phyloP scores from a whole-genome alignment of 805 yeast genomes.

The Spathaspora hagerdaliae region DNA sequence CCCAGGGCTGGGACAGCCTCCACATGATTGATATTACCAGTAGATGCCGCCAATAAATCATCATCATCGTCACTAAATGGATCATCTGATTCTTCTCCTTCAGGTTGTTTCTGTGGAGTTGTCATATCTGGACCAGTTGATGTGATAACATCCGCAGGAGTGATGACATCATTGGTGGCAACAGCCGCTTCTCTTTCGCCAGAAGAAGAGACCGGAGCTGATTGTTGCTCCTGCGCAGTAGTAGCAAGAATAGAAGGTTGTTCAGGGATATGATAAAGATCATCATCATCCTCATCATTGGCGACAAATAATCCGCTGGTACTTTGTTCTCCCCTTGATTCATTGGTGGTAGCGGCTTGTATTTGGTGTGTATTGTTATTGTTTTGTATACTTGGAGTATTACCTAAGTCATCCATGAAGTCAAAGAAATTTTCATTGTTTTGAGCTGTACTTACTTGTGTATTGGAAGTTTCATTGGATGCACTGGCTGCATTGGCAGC shows the following conservation, averaged over 20 bases:
- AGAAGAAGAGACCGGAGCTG: not conserved
- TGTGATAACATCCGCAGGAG: too few species aligned
- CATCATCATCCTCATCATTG: constrained; percentile 13
- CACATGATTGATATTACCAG: not conserved
- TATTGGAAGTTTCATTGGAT: not conserved
- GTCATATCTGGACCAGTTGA: not conserved
- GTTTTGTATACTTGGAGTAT: constrained; percentile 2
- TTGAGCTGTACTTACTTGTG: not conserved
- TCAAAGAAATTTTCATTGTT: constrained; percentile 28
- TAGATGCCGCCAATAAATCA: constrained; percentile 3
- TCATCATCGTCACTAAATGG: constrained; percentile 23
- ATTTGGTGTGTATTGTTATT: not conserved
- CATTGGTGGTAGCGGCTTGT: not conserved
- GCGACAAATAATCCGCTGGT: constrained; percentile 26
- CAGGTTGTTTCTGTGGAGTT: not conserved
- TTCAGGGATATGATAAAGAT: constrained; percentile 1
- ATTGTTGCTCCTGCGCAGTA: not conserved
- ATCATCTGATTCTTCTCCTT: constrained; percentile 11
- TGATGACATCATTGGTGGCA: not conserved
- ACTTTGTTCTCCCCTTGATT: not conserved
- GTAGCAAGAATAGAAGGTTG: not conserved
- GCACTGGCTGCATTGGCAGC: not conserved
- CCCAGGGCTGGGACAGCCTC: not conserved
- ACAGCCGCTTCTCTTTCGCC: not conserved
- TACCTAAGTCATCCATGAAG: constrained; percentile 18